Conservation (phyloP, 805 yeast genomes). For the Myxozyma neotropica region DNA sequence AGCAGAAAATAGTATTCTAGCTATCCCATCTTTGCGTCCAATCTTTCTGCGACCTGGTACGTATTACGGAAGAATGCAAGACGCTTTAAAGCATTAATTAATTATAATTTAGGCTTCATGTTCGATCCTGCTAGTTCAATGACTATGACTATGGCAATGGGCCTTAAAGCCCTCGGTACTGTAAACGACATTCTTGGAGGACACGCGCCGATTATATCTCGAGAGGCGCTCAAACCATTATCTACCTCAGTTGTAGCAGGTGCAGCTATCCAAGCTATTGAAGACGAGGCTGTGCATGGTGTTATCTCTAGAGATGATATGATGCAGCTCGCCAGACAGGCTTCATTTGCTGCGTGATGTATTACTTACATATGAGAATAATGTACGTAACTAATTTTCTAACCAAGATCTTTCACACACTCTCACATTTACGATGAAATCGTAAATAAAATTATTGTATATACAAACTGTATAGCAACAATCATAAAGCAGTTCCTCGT, state of each 20-base stretch:
- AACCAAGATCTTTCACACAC: not conserved
- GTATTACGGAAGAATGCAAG: not conserved
- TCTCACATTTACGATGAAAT: not conserved
- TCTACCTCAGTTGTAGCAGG: conserved; percentile 31
- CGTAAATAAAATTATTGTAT: not conserved
- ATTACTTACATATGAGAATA: not conserved
- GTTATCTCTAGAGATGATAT: conserved; percentile 14
- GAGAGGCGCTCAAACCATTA: conserved; percentile 18
- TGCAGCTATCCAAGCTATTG: conserved; percentile 30
- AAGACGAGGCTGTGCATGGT: conserved; percentile 21
- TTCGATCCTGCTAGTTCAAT: conserved; percentile 24
- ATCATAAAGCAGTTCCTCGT: conserved; percentile 44
- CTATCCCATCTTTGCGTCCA: conserved; percentile 18
- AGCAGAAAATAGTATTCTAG: conserved; percentile 21
- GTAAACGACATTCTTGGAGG: conserved; percentile 28
- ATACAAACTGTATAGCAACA: not conserved
- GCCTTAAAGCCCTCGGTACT: conserved; percentile 18
- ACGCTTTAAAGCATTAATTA: not conserved
- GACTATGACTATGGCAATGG: conserved; percentile 26
- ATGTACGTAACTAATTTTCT: not conserved
- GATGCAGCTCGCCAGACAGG: conserved; percentile 16
- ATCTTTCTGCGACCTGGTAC: conserved; percentile 29
- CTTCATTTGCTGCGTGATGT: not conserved
- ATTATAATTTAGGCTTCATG: conserved; percentile 22
- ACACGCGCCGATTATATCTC: conserved; percentile 22